Evolutionary conservation across 257 asterid genomes (phyloP), one percentile per base, ranked within the genome.

Genomic region (Echites panduratus): DNA sequence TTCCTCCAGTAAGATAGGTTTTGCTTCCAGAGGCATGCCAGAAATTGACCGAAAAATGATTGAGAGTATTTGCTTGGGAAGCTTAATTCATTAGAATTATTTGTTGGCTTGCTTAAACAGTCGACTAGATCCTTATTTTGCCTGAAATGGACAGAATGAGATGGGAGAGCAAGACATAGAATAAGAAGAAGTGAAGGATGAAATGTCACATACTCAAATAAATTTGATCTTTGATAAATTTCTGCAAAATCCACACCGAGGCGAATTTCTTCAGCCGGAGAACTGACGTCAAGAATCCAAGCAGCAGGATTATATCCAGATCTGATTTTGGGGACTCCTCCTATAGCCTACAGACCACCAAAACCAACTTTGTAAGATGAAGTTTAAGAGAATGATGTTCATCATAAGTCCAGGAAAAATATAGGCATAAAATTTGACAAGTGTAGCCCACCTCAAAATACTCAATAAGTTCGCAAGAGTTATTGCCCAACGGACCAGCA

Each of bases 1-100:
- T 91, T 93, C 76, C 98, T 84, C 98, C 98, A 93, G 86, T 93
- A 93, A 61, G 98, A 93, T 53, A 87, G 83, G 70, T 86, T 78
- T 82, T 93, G 97, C 89, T 93, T 93, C 96, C 97, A 85, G 32
- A 93, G 91, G 81, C 98, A 93, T 52, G 97, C 83, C 69, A 80
- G 68, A 71, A 93, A 93, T 68, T 93, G 98, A 79, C 85, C 85
- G 61, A 76, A 81, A 76, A 74, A 82, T 48, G 93, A 77, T 79
- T 84, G 82, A 40, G 88, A 88, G 78, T 89, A 93, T 75, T 84
- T 89, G 7, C 92, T 85, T 11, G 92, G 93, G 78, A 90, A 90
- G 70, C 72, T 47, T 70, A 93, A 85, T 58, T 90, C 95, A 78
- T 87, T 87, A 8, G 95, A 80, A 74, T 87, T 93, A 7, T 66